phyloP scores from a whole-genome alignment of 169 alveolate species.

The Neospora caninum region DNA sequence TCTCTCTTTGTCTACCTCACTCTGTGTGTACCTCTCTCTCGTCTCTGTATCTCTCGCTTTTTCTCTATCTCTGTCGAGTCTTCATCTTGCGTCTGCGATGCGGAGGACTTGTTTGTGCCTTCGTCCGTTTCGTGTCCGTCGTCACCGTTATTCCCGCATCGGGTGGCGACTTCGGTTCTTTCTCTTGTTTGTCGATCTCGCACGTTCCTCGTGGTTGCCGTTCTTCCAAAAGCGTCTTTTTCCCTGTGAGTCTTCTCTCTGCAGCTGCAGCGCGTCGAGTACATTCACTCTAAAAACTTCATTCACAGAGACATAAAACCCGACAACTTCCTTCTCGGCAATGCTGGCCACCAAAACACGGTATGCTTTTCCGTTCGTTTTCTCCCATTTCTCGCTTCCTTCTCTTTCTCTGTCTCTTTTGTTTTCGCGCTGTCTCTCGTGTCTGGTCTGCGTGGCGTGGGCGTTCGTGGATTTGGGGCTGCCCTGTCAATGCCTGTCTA shows the following conservation, averaged over 20 bases:
- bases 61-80: background rate
- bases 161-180: background rate
- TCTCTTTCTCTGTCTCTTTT: too few species aligned
- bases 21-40: background rate
- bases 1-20: too few species aligned
- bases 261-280: slow-evolving; percentile 90
- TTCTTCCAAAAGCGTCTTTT: background rate
- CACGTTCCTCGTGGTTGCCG: too few species aligned
- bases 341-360: slow-evolving; percentile 85
- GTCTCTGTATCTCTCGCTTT: background rate
- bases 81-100: too few species aligned
- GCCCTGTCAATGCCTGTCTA: too few species aligned
- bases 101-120: background rate
- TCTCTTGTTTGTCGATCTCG: too few species aligned
- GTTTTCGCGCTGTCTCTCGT: too few species aligned
- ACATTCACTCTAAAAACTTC: slow-evolving; percentile 90
- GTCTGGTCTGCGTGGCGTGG: too few species aligned
- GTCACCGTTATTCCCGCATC: background rate
- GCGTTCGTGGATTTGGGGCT: too few species aligned
- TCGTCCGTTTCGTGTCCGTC: background rate
- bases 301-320: slow-evolving; percentile 95
- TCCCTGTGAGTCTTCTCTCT: background rate
- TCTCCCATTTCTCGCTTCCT: background rate
- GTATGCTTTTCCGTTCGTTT: slow-evolving; percentile 59
- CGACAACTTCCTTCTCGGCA: slow-evolving; percentile 83